Evolutionary conservation across 2,329 filamentous ascomycete species (phyloP).

Genomic region (Lachnellula suecica): DNA sequence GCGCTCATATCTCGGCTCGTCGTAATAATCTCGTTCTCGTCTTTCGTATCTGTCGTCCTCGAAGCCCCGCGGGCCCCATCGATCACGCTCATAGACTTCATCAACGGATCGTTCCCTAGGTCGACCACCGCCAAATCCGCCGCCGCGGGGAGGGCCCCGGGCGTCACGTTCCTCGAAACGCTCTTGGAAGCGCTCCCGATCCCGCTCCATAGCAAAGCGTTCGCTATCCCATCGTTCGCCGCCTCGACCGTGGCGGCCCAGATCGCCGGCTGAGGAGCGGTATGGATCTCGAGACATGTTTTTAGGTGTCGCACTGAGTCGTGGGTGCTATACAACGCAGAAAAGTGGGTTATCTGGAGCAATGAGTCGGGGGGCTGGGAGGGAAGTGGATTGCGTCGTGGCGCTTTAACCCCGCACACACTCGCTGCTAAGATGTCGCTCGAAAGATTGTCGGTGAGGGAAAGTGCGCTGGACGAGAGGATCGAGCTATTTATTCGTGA

Average conservation of each 20-base stretch:
- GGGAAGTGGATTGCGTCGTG: neutral
- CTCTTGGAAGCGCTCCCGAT: constrained; percentile 40
- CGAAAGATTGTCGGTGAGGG: neutral
- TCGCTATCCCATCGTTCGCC: constrained; percentile 53
- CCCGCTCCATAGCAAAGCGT: constrained; percentile 47
- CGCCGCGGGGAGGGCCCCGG: constrained; percentile 37
- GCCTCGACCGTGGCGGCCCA: constrained; percentile 34
- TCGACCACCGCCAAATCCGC: constrained; percentile 37
- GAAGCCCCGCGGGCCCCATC: constrained; percentile 35
- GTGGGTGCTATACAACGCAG: neutral
- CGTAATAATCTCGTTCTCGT: constrained; percentile 42
- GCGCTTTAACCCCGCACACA: constrained; percentile 6
- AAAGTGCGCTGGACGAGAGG: neutral
- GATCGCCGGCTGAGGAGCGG: constrained; percentile 34
- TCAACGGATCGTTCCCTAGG: constrained; percentile 47
- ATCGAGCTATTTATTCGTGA: neutral
- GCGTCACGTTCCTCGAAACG: constrained; percentile 52
- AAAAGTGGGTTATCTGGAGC: constrained; percentile 1
- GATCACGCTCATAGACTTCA: constrained; percentile 50
- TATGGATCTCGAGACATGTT: constrained; percentile 33
- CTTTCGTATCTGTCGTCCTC: constrained; percentile 36
- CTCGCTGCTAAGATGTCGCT: neutral
- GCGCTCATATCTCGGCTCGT: constrained; percentile 49
- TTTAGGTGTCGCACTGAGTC: neutral
- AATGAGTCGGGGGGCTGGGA: neutral